Evolutionary conservation across 345 rosid species (phyloP).

Genomic region (Atalantia buxifolia): DNA sequence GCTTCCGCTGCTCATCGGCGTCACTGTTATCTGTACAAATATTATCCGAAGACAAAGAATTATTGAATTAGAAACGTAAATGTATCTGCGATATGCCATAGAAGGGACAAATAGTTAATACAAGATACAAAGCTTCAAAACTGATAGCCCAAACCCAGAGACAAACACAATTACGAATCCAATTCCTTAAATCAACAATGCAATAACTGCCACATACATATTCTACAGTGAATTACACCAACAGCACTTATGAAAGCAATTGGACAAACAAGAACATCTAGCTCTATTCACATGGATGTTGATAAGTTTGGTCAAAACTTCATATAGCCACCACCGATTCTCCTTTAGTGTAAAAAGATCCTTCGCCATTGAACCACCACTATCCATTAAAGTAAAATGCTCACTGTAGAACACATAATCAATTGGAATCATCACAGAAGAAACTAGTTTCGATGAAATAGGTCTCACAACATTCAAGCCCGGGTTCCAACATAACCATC

Average conservation of each 20-base stretch:
- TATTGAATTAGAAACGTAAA: not conserved
- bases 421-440: not conserved
- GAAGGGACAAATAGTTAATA: not conserved
- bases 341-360: not conserved
- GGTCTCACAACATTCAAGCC: constrained; percentile 2
- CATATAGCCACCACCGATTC: not conserved
- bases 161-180: not conserved
- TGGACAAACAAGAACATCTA: not conserved
- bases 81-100: not conserved
- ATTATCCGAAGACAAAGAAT: not conserved
- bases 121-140: not conserved
- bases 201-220: not conserved
- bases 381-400: not conserved
- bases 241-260: not conserved
- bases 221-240: not conserved
- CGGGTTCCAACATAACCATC: not conserved
- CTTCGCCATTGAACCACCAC: not conserved
- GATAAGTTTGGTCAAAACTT: not conserved
- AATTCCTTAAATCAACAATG: not conserved
- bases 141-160: not conserved
- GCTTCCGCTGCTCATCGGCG: constrained; percentile 63
- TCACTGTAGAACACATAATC: not conserved
- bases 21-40: constrained; percentile 53
- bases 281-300: not conserved
- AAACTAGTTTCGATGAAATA: not conserved